These are phyloP conservation scores for Crithidia brevicula DNA, from an alignment of 208 protist species.

Conservation along the genomic window DNA sequence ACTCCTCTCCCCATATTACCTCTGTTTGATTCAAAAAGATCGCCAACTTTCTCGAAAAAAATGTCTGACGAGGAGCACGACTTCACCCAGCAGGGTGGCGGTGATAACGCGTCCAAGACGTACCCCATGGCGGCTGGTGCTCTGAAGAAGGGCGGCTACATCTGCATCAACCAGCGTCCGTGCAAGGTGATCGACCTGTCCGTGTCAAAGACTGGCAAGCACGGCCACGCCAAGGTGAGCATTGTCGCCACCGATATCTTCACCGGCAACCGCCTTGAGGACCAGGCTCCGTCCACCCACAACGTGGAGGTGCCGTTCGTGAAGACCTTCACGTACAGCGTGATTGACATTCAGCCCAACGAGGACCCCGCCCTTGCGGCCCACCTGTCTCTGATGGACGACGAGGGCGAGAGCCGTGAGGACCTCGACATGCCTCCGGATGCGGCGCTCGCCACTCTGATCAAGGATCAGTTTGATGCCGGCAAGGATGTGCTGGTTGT, in stretches of 20 bases:
- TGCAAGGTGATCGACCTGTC: conserved; percentile 98
- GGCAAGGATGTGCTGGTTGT: conserved; percentile 95
- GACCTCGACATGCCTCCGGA: conserved; percentile 96
- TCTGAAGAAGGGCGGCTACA: conserved; percentile 91
- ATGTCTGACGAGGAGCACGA: conserved; percentile 79
- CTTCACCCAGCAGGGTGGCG: conserved; percentile 66
- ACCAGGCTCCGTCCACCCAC: conserved; percentile 97
- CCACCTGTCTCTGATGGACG: conserved; percentile 92
- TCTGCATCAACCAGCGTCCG: conserved; percentile 91
- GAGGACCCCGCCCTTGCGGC: conserved; percentile 68
- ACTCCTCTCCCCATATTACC: neutral
- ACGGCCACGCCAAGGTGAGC: conserved; percentile 99
- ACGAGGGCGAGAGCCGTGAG: conserved; percentile 94
- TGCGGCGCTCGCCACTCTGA: conserved; percentile 84
- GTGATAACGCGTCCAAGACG: conserved; percentile 78
- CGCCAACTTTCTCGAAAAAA: neutral
- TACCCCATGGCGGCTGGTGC: conserved; percentile 88
- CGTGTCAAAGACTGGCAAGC: conserved; percentile 99
- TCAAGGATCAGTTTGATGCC: conserved; percentile 92
- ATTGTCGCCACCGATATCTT: conserved; percentile 98
- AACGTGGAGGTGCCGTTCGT: conserved; percentile 98
- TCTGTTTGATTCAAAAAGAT: neutral
- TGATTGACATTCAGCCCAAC: conserved; percentile 95
- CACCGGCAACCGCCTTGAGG: conserved; percentile 98
- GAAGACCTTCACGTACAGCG: conserved; percentile 94